phyloP scores from a whole-genome alignment of 2,329 filamentous ascomycete genomes.

The Fusarium devonianum region DNA sequence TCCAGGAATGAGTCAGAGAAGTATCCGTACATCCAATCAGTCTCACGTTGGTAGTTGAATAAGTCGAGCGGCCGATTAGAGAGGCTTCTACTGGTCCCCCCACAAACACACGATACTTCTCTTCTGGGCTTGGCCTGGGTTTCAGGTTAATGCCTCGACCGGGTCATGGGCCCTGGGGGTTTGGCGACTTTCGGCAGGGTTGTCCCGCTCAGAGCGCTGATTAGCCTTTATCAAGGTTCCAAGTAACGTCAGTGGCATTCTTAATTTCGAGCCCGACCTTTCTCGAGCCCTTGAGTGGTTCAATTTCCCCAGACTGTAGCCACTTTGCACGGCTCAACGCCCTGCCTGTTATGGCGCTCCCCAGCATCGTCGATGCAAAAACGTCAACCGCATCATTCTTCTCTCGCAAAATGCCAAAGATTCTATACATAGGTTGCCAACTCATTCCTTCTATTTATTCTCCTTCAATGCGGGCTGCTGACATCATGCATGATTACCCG shows the following conservation, averaged over 20 bases:
- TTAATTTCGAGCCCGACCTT: slow-evolving; percentile 22
- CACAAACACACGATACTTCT: slow-evolving; percentile 6
- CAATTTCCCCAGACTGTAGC: slow-evolving; percentile 11
- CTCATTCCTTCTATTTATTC: slow-evolving; percentile 9
- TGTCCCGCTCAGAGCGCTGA: too few species aligned
- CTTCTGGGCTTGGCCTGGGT: slow-evolving; percentile 19
- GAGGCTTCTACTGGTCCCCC: slow-evolving; percentile 5
- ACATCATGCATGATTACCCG: slow-evolving; percentile 11
- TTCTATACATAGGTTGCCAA: slow-evolving; percentile 11
- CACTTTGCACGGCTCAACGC: neutral
- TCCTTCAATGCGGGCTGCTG: neutral
- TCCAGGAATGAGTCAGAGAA: too few species aligned
- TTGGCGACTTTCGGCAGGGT: too few species aligned
- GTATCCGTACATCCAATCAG: too few species aligned
- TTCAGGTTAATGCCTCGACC: slow-evolving; percentile 33
- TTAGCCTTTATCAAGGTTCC: slow-evolving; percentile 1
- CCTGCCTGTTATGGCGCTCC: too few species aligned
- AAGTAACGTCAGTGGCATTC: slow-evolving; percentile 31
- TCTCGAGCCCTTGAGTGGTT: slow-evolving; percentile 4
- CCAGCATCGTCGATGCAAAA: too few species aligned
- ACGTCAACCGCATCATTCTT: too few species aligned
- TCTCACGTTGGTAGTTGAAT: too few species aligned
- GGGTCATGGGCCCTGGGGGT: slow-evolving; percentile 27
- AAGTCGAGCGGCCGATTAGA: too few species aligned
- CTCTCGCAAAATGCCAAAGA: neutral